Evolutionary conservation across 2,329 filamentous ascomycete genomes (phyloP).

Genomic region (Corniculantispora saksenae): DNA sequence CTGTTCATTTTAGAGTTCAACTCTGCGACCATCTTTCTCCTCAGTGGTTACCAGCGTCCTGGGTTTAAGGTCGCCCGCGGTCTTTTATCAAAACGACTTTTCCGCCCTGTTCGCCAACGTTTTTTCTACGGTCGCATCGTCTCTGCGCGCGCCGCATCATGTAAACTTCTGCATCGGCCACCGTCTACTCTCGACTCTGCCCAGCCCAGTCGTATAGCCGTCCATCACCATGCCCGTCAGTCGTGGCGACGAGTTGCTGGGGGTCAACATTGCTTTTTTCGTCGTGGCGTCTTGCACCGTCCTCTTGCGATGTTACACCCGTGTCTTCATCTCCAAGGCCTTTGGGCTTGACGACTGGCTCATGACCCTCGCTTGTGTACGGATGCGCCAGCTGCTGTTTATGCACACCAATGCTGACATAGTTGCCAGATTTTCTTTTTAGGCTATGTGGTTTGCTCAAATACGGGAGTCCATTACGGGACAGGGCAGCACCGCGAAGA

Average conservation of each 20-base stretch:
- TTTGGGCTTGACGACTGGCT: constrained; percentile 40
- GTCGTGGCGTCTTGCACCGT: constrained; percentile 29
- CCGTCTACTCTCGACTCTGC: background rate
- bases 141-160: background rate
- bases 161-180: background rate
- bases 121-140: background rate
- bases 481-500: constrained; percentile 38
- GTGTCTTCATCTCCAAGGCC: constrained; percentile 33
- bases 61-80: no score
- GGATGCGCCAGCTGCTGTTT: background rate
- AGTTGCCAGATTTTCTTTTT: constrained; percentile 27
- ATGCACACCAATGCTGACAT: background rate
- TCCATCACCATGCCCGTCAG: constrained; percentile 23
- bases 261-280: constrained; percentile 34
- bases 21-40: background rate
- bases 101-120: background rate
- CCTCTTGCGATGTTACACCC: constrained; percentile 35
- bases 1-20: background rate
- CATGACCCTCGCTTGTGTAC: constrained; percentile 36
- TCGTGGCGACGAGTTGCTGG: constrained; percentile 34
- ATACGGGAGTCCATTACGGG: constrained; percentile 35
- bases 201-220: background rate
- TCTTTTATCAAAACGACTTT: no score
- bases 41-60: background rate
- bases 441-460: constrained; percentile 30